A percentile compares a stretch with the other conserved stretches of the same genome.
phyloP scores from a whole-genome alignment of 805 yeast species.

The Blastobotrys muscicola region DNA sequence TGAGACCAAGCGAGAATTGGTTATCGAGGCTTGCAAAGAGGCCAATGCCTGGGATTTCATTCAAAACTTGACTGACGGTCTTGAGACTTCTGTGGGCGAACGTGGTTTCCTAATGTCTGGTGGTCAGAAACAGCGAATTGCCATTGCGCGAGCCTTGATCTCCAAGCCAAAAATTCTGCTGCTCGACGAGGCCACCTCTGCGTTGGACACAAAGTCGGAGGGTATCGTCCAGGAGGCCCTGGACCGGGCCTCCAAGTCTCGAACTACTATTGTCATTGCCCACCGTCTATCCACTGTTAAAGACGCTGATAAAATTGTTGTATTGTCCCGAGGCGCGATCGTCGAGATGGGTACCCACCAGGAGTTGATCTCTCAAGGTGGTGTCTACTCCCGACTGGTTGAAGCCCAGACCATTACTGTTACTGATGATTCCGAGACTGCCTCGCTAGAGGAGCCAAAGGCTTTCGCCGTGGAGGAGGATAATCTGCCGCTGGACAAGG shows the following conservation, averaged over 20 bases:
- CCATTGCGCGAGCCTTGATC: conserved; percentile 60
- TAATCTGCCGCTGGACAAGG: conserved; percentile 4
- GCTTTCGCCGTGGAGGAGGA: conserved; percentile 7
- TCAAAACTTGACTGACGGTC: conserved; percentile 69
- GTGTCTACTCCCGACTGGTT: conserved; percentile 27
- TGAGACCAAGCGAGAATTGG: conserved; percentile 29
- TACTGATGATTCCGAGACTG: conserved; percentile 5
- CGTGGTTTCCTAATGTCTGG: conserved; percentile 55
- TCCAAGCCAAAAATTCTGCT: conserved; percentile 51
- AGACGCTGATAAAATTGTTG: conserved; percentile 48
- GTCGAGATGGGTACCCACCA: conserved; percentile 37
- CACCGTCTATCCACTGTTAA: conserved; percentile 48
- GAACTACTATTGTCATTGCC: conserved; percentile 50
- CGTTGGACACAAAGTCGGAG: conserved; percentile 41
- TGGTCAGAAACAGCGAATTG: conserved; percentile 65
- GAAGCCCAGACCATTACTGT: conserved; percentile 25
- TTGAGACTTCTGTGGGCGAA: conserved; percentile 59
- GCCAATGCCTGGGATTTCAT: conserved; percentile 34
- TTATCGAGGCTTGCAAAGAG: conserved; percentile 29
- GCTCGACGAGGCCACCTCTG: conserved; percentile 57
- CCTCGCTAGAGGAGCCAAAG: conserved; percentile 1
- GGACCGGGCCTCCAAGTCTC: conserved; percentile 26
- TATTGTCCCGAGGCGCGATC: conserved; percentile 41
- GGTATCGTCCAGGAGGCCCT: conserved; percentile 34
- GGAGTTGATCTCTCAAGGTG: conserved; percentile 25